Conservation (phyloP, 2,329 filamentous ascomycete genomes). For the Clarireedia sp. region DNA sequence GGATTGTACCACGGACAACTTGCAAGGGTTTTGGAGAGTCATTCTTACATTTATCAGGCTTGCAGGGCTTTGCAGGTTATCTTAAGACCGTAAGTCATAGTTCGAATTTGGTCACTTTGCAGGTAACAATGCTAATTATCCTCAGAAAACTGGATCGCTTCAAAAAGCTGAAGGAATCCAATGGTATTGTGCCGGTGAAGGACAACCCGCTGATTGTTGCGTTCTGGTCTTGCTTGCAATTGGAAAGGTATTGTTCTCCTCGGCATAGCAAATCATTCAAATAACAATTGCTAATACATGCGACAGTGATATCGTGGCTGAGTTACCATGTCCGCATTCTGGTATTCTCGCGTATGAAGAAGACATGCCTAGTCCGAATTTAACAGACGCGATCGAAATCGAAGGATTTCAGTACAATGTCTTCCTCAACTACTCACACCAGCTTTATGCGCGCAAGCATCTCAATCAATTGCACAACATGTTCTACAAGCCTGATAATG, state of each 20-base stretch:
- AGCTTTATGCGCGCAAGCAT: slow-evolving; percentile 56
- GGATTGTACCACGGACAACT: slow-evolving; percentile 86
- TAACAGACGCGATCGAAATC: slow-evolving; percentile 35
- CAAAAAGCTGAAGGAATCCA: slow-evolving; percentile 31
- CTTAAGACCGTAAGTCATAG: slow-evolving; percentile 49
- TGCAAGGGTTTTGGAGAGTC: slow-evolving; percentile 80
- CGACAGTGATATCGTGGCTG: slow-evolving; percentile 77
- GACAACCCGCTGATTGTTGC: slow-evolving; percentile 66
- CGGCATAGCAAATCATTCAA: background rate
- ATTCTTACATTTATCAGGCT: slow-evolving; percentile 50
- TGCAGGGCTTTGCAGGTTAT: slow-evolving; percentile 59
- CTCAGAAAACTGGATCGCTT: slow-evolving; percentile 31
- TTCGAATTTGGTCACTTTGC: background rate
- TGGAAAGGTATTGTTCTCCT: slow-evolving; percentile 62
- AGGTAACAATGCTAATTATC: slow-evolving; percentile 5
- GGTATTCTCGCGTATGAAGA: slow-evolving; percentile 54
- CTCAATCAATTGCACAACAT: slow-evolving; percentile 52
- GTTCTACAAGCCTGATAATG: slow-evolving; percentile 27
- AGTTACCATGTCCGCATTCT: slow-evolving; percentile 59
- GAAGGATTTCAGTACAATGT: slow-evolving; percentile 41
- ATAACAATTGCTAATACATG: slow-evolving; percentile 11
- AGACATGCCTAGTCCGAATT: slow-evolving; percentile 59
- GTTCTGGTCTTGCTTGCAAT: slow-evolving; percentile 89
- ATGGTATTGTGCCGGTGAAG: slow-evolving; percentile 13
- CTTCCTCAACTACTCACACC: slow-evolving; percentile 52